Base-by-base conservation (phyloP, 495 filamentous ascomycete species). In the Trichocladium antarcticum region DNA sequence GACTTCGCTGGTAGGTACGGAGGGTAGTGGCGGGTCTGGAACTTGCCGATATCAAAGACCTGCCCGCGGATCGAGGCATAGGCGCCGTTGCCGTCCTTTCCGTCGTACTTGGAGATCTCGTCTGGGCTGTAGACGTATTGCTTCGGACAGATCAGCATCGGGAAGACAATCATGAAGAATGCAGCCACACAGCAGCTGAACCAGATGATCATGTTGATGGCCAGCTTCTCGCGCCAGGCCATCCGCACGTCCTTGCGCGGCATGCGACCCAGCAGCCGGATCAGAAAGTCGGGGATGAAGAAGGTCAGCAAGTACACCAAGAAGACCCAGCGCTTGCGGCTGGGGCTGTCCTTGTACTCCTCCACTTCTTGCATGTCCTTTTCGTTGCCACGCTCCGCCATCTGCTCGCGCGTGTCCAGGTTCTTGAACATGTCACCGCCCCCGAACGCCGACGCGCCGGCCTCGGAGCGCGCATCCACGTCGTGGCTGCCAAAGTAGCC, bases 191-290 rank as follows among this genome's bases (percentile, higher is more conserved):
- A 69, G 66, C 92, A 97, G 57, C 73, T 74, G 51, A 90, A 75
- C 92, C 92, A 99, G 61, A 99, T 99, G 65, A 97, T 77, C 55
- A 97, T 67, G 72, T 99, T 99, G 75, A 99, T 99, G 29, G 92
- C 92, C 47, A 97, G 66, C 74, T 98, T 98, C 63, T 98, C 92
- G 51, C 92, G 78, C 92, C 92, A 98, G 3, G 92, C 92, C 53
- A 82, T 74, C 37, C 87, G 84, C n/a, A 98, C 79, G 60, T 98
- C 92, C 63, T 90, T 90, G 39, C 92, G 83, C 55, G 82, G 80
- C 83, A 95, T 96, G 14, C 86, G 77, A 14, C 89, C 89, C 46
- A 93, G 47, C 59, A 73, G 74, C 40, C 80, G 75, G 65, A 96
- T 87, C 37, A 82, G 57, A 57, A 96, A 85, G 63, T 95, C 86